Conservation (phyloP, 176 grass and related monocot species). For the Cenchrus purpureus region DNA sequence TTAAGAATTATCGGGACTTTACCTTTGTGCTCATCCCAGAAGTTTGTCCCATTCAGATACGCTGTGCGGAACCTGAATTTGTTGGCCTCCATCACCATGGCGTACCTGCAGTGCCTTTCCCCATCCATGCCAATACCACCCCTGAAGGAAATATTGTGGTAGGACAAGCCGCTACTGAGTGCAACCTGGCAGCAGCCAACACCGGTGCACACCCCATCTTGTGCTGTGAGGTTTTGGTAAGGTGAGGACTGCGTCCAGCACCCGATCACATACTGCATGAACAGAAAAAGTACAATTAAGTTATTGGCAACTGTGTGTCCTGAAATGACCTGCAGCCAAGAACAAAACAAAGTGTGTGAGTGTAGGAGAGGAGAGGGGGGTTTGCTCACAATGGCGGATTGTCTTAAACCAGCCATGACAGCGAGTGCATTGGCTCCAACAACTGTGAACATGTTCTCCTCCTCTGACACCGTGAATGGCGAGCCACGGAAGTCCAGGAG, state of each 20-base stretch:
- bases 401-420: background rate
- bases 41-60: slow-evolving; percentile 23
- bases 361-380: background rate
- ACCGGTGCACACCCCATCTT: background rate
- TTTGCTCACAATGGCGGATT: background rate
- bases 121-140: background rate
- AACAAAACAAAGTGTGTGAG: too few relatives aligned
- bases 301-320: too few relatives aligned
- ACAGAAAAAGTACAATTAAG: background rate
- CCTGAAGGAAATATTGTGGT: background rate
- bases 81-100: background rate
- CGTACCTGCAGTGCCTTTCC: background rate
- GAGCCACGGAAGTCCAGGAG: background rate
- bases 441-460: slow-evolving; percentile 14
- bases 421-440: background rate
- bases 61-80: background rate
- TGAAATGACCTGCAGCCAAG: too few relatives aligned
- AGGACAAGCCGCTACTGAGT: background rate
- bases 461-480: background rate
- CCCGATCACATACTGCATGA: slow-evolving; percentile 23
- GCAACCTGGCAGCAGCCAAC: slow-evolving; percentile 26
- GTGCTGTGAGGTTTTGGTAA: background rate
- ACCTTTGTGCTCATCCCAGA: background rate
- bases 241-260: background rate
- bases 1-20: slow-evolving; percentile 17